Base-by-base conservation (phyloP, 2,329 filamentous ascomycete species). In the Pleochaeta shiraiana region DNA sequence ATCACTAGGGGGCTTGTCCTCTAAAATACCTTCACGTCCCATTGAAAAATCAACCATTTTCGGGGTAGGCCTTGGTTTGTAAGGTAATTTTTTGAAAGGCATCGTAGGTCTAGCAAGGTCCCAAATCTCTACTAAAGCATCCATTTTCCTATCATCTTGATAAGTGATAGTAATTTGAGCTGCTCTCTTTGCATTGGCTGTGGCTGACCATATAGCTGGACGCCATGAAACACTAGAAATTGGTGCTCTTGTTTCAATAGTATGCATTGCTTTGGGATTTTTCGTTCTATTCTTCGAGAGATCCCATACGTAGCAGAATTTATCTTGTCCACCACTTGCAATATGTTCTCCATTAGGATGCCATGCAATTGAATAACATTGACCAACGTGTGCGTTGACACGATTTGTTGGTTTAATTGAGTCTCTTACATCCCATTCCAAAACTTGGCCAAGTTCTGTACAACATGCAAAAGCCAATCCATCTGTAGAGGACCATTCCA, bases 341-440 rank as follows among this genome's bases (percentile, higher is more conserved):
- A 86, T 74, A 68, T 87, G 83, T n/a, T 79, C 77, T 16, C 84
- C 84, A 70, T 87, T 84, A 0, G 82, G 81, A 68, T 87, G 84
- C 84, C 84, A 87, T 2, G 81, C 79, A 53, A 86, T 81, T 0
- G 81, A 78, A 1, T 79, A 77, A 69, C 81, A 83, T 0, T 80
- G 76, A 67, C 80, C 82, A 57, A 83, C 80, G 69, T 86, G 83
- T 0, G 81, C 83, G 31, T 39, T 80, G 68, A 86, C 81, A 67
- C 80, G 79, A 61, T 85, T 70, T 14, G 83, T 69, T 1, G 83
- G 83, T 11, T 77, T 76, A 19, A 72, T 73, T 5, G 78, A 69
- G 68, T 81, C 82, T 6, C 82, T 77, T 4, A 83, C 77, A 71
- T 86, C 83, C 82, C 83, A 86, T 69, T 85, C 84, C 67, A 84